Conservation (phyloP, 306 rosid species). For the Fragaria nilgerrensis region DNA sequence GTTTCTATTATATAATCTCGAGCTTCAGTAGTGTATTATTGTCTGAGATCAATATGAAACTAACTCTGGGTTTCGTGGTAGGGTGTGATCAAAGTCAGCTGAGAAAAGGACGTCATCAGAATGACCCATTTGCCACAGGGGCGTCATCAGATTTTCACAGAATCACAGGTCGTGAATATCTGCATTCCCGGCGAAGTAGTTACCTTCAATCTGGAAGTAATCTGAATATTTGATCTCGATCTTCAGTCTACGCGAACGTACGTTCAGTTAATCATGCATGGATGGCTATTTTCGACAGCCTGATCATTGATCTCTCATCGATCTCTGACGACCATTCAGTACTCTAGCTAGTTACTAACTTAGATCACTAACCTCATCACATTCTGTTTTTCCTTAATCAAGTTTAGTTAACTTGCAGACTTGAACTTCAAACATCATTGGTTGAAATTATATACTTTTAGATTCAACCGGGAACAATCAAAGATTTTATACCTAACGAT, state of each 20-base stretch:
- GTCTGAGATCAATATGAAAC: neutral
- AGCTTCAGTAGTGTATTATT: neutral
- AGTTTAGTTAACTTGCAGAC: neutral
- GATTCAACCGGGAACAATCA: neutral
- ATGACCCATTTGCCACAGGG: slow-evolving; percentile 8
- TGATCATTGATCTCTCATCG: neutral
- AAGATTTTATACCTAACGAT: neutral
- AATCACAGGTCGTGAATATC: neutral
- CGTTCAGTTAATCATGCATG: neutral
- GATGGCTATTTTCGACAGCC: neutral
- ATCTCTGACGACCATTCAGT: neutral
- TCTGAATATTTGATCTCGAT: neutral
- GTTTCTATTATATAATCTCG: neutral
- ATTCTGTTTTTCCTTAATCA: neutral
- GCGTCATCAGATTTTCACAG: neutral
- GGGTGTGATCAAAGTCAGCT: slow-evolving; percentile 37
- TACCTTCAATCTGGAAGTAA: neutral
- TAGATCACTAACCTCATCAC: neutral
- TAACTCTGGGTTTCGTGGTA: neutral
- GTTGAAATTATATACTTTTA: neutral
- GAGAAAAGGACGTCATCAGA: slow-evolving; percentile 16
- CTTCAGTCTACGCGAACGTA: neutral
- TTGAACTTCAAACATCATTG: neutral
- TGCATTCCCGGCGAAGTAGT: neutral
- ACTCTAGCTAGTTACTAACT: neutral